Percentiles rank a stretch among this genome's conserved stretches.
These are phyloP conservation scores for Saccharomycopsis guyanensis DNA, from an alignment of 805 yeast species.

Conservation along the genomic window DNA sequence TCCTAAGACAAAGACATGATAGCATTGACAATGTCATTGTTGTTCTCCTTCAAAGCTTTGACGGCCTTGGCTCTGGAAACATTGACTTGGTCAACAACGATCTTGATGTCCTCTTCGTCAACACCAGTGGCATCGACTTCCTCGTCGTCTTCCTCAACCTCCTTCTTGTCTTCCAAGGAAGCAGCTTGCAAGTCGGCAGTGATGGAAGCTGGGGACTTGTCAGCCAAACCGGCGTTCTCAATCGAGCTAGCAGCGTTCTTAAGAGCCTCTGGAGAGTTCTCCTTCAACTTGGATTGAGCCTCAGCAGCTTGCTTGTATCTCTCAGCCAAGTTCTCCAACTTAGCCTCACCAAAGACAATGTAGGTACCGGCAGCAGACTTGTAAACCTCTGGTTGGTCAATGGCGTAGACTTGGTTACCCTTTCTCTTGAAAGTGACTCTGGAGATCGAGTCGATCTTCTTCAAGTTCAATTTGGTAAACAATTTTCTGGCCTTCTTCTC, in stretches of 20 bases:
- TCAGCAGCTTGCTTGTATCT: conserved; percentile 80
- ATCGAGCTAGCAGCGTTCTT: conserved; percentile 39
- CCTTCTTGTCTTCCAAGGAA: conserved; percentile 36
- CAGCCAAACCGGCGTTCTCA: conserved; percentile 34
- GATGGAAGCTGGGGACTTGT: conserved; percentile 52
- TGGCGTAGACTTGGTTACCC: conserved; percentile 85
- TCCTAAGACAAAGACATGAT: conserved; percentile 63
- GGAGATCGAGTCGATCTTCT: conserved; percentile 83
- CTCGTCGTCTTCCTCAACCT: conserved; percentile 48
- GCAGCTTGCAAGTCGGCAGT: conserved; percentile 76
- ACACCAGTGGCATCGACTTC: conserved; percentile 83
- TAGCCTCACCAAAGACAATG: conserved; percentile 97
- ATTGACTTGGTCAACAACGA: conserved; percentile 87
- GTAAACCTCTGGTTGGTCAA: conserved; percentile 93
- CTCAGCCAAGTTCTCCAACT: conserved; percentile 87
- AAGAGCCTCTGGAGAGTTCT: conserved; percentile 38
- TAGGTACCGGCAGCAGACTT: conserved; percentile 87
- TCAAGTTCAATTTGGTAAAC: conserved; percentile 81
- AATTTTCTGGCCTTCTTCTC: conserved; percentile 94
- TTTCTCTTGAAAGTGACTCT: conserved; percentile 94
- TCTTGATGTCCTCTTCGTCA: conserved; percentile 70
- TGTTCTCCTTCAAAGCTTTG: conserved; percentile 80
- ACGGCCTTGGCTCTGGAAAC: conserved; percentile 86
- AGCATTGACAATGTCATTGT: conserved; percentile 93
- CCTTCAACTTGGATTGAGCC: conserved; percentile 58